These are phyloP conservation scores for Calycina herbarum DNA, from an alignment of 2,329 filamentous ascomycete genomes.

Conservation along the genomic window DNA sequence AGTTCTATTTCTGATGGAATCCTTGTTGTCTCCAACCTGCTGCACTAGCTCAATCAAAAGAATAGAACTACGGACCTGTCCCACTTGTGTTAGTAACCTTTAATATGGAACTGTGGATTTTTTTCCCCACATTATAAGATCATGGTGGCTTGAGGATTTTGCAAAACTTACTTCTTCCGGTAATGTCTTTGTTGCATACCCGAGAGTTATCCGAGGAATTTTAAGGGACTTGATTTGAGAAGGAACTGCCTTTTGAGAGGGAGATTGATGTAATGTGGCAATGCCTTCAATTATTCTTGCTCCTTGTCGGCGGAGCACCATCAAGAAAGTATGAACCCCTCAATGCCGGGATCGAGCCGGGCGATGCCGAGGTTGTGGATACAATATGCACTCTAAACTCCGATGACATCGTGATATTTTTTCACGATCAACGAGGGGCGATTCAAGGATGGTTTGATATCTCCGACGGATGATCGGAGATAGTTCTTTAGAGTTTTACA, in stretches of 20 bases:
- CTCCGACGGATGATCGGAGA: neutral
- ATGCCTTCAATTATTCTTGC: neutral
- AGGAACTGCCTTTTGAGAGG: neutral
- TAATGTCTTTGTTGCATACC: neutral
- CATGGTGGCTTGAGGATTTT: neutral
- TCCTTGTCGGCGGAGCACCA: neutral
- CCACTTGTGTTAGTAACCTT: neutral
- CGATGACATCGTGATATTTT: neutral
- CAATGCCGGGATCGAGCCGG: neutral
- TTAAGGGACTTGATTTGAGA: neutral
- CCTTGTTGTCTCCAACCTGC: neutral
- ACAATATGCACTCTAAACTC: neutral
- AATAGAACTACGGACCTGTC: neutral
- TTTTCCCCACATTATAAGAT: neutral
- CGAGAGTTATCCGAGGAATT: neutral
- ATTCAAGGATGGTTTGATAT: neutral
- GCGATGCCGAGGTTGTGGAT: neutral
- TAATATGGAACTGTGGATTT: neutral
- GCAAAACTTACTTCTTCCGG: neutral
- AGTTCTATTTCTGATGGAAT: neutral
- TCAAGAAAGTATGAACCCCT: neutral
- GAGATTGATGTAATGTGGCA: neutral
- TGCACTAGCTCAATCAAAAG: neutral
- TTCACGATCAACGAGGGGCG: too few species aligned
- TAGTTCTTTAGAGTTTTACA: neutral